These are phyloP conservation scores for Cryptosporidium sp. DNA, from an alignment of 169 alveolate species.

Conservation along the genomic window DNA sequence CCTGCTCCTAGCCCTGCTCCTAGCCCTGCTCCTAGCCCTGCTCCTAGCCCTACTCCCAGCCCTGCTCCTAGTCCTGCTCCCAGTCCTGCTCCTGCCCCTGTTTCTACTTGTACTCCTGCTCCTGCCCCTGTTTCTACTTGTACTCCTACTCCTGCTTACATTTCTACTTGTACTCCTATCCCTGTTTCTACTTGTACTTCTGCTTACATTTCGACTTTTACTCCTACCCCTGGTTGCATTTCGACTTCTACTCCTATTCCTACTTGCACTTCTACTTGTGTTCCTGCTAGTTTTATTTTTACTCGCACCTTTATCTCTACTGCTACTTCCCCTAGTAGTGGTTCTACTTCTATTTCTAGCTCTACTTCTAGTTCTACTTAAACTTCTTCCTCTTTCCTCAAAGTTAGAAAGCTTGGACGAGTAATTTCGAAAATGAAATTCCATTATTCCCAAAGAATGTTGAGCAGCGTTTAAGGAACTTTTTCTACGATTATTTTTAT, in stretches of 20 bases:
- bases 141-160: not conserved
- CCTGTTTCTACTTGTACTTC: slow-evolving; percentile 12
- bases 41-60: not conserved
- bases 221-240: not conserved
- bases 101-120: not conserved
- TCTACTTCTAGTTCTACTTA: not conserved
- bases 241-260: not conserved
- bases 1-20: not conserved
- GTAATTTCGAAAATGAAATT: not conserved
- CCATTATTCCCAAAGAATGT: no score
- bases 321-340: not conserved
- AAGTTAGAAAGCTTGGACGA: no score
- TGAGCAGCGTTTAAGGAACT: not conserved
- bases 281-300: not conserved
- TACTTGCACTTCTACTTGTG: not conserved
- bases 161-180: not conserved
- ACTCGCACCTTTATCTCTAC: not conserved
- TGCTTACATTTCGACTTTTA: not conserved
- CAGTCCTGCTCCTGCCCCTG: not conserved
- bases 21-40: not conserved
- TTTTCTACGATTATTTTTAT: no score
- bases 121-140: not conserved
- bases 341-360: not conserved
- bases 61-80: not conserved
- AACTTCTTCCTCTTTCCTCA: not conserved